Evolutionary conservation across 1,284 basidiomycete genomes (phyloP).

Genomic region (Pascua guehoae): DNA sequence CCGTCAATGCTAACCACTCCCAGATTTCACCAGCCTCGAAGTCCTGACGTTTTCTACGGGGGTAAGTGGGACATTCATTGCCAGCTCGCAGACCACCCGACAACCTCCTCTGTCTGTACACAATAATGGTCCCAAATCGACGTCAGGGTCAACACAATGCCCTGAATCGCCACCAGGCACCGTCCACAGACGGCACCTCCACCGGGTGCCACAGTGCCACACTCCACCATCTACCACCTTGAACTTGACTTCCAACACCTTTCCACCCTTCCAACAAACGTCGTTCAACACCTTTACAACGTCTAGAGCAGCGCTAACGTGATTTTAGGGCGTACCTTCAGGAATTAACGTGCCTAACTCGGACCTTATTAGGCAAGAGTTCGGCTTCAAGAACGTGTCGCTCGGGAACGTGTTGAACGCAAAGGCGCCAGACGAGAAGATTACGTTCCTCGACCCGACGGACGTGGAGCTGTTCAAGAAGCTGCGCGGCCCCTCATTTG

Average conservation of each 20-base stretch:
- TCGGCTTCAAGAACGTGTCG: slow-evolving; percentile 21
- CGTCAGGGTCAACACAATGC: background rate
- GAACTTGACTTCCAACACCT: no score
- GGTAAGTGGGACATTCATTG: background rate
- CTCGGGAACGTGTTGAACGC: slow-evolving; percentile 21
- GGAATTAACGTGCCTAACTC: slow-evolving; percentile 17
- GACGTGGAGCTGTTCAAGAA: slow-evolving; percentile 14
- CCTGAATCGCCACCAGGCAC: no score
- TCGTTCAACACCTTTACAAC: background rate
- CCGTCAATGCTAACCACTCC: no score
- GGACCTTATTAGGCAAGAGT: slow-evolving; percentile 14
- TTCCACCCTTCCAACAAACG: background rate
- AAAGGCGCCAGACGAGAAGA: slow-evolving; percentile 21
- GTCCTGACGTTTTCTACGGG: slow-evolving; percentile 18
- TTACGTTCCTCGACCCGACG: slow-evolving; percentile 15
- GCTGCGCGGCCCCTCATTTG: slow-evolving; percentile 18
- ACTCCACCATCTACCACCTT: no score
- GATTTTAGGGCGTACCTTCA: background rate
- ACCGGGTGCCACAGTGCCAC: no score
- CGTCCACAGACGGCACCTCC: no score
- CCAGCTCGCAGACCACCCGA: no score
- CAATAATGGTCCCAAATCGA: background rate
- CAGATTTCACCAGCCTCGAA: slow-evolving; percentile 65
- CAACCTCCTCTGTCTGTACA: no score
- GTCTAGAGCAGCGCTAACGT: background rate